A percentile compares a stretch with the other conserved stretches of the same genome.
phyloP scores from a whole-genome alignment of 768 basidiomycete genomes.

The Russula abietina region DNA sequence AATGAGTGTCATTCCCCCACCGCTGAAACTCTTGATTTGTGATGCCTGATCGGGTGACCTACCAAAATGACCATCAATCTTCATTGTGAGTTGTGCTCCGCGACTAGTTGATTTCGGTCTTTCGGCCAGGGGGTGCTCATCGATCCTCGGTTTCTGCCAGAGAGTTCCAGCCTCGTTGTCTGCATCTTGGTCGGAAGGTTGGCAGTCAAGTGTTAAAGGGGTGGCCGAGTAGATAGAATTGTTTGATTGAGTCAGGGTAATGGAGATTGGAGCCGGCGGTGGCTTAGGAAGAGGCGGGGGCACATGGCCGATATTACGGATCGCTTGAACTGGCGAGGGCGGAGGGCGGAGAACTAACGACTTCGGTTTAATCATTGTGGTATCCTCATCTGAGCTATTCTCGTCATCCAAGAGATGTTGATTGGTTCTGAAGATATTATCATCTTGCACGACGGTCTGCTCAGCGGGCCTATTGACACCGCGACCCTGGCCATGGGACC shows the following conservation, averaged over 20 bases:
- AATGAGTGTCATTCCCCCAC: conserved; percentile 35
- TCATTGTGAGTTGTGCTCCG: conserved; percentile 25
- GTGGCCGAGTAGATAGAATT: conserved; percentile 12
- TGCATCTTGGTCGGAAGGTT: conserved; percentile 36
- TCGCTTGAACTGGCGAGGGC: conserved; percentile 15
- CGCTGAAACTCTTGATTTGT: conserved; percentile 22
- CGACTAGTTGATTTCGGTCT: conserved; percentile 13
- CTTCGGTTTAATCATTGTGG: conserved; percentile 16
- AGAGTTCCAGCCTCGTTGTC: conserved; percentile 45
- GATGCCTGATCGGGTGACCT: conserved; percentile 30
- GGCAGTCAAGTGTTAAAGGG: conserved; percentile 18
- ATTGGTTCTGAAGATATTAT: conserved; percentile 15
- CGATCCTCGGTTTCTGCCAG: conserved; percentile 40
- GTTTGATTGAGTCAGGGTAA: conserved; percentile 1
- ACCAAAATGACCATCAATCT: conserved; percentile 25
- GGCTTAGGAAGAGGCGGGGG: conserved; percentile 23
- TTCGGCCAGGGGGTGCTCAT: conserved; percentile 15
- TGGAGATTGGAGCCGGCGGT: conserved; percentile 12
- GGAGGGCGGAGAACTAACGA: conserved; percentile 18
- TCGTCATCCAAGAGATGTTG: conserved; percentile 20
- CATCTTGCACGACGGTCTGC: conserved; percentile 22
- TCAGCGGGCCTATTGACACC: conserved; percentile 21
- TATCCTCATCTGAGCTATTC: conserved; percentile 20
- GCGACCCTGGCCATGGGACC: conserved; percentile 10
- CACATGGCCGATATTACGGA: conserved; percentile 20